Percentiles rank a stretch among this genome's conserved stretches.
These are phyloP conservation scores for Blastobotrys robertii DNA, from an alignment of 805 yeast species.

Conservation along the genomic window DNA sequence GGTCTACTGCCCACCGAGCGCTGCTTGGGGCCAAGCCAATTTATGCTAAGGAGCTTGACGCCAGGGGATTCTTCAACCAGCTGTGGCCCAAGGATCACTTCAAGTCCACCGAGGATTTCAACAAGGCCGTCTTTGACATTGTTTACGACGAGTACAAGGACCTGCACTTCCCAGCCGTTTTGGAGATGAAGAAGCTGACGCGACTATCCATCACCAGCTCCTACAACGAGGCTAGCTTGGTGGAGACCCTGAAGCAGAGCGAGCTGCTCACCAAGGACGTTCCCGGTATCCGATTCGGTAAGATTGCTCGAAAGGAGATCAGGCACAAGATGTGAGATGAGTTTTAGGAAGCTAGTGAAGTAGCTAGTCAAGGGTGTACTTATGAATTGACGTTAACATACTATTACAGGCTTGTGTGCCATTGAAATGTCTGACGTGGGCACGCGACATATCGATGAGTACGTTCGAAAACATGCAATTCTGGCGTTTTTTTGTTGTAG, in stretches of 20 bases:
- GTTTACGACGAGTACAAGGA: constrained; percentile 31
- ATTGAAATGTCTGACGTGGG: no score
- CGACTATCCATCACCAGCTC: constrained; percentile 25
- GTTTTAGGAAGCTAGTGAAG: no score
- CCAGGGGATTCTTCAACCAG: constrained; percentile 54
- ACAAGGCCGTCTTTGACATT: constrained; percentile 34
- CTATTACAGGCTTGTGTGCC: no score
- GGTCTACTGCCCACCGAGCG: constrained; percentile 64
- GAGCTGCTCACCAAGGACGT: constrained; percentile 60
- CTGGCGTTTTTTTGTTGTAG: no score
- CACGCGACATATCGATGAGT: no score
- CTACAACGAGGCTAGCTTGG: constrained; percentile 44
- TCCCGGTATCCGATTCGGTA: constrained; percentile 60
- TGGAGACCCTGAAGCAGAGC: constrained; percentile 61
- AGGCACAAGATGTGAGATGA: constrained; percentile 49
- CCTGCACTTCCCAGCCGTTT: constrained; percentile 37
- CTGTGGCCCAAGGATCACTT: constrained; percentile 32
- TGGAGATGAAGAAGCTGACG: constrained; percentile 37
- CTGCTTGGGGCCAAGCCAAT: constrained; percentile 61
- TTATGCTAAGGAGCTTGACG: constrained; percentile 43
- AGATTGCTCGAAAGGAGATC: constrained; percentile 43
- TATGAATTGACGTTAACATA: no score
- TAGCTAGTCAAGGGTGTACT: no score
- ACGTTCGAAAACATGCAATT: no score
- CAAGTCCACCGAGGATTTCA: constrained; percentile 38